Conservation (phyloP, 768 basidiomycete genomes). For the Boletellus ananiceps region DNA sequence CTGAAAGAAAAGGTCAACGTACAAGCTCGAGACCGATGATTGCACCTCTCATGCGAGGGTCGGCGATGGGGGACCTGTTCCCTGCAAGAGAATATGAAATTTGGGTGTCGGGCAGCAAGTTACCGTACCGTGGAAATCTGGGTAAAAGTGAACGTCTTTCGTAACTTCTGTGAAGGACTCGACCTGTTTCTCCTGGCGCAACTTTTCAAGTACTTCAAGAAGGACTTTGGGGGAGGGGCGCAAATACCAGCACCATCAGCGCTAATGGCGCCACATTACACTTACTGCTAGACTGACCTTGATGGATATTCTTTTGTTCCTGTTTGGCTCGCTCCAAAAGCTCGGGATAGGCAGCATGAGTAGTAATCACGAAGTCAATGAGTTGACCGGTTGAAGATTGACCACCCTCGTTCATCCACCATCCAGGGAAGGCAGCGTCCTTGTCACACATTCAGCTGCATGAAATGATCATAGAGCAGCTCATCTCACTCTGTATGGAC, state of each 20-base stretch:
- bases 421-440: conserved; percentile 87
- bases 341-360: conserved; percentile 78
- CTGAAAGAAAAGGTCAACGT: conserved; percentile 12
- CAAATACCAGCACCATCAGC: background rate
- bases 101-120: background rate
- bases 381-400: conserved; percentile 96
- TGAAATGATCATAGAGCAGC: background rate
- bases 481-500: conserved; percentile 65
- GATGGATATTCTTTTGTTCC: conserved; percentile 54
- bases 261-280: background rate
- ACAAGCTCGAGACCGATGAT: conserved; percentile 83
- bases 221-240: conserved; percentile 46
- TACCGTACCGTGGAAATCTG: conserved; percentile 80
- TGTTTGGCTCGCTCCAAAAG: conserved; percentile 62
- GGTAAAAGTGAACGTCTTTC: conserved; percentile 90
- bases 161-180: conserved; percentile 78
- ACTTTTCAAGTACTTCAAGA: conserved; percentile 64
- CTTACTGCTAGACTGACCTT: conserved; percentile 33
- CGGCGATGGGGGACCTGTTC: conserved; percentile 94
- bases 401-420: conserved; percentile 99
- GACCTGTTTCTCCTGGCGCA: conserved; percentile 50
- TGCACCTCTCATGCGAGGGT: conserved; percentile 91
- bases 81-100: conserved; percentile 42
- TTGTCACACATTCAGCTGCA: conserved; percentile 25
- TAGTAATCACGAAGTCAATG: conserved; percentile 92